Evolutionary conservation across 176 grass and related monocot species (phyloP).

Genomic region (Puya raimondii): DNA sequence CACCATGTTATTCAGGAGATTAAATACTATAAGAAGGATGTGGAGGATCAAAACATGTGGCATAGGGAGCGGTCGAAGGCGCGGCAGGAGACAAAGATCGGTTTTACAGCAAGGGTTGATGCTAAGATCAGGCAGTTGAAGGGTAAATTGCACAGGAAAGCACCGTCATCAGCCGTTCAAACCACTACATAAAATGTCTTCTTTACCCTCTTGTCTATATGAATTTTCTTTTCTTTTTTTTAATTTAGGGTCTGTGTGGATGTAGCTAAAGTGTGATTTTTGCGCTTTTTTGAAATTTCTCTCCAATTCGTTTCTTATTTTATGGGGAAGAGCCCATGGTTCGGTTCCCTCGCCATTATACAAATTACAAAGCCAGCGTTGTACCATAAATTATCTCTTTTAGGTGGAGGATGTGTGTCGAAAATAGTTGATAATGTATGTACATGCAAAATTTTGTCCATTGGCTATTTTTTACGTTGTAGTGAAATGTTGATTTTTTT

Average conservation of each 20-base stretch:
- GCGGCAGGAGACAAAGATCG: slow-evolving; percentile 83
- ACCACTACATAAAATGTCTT: slow-evolving; percentile 31
- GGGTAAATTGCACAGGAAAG: slow-evolving; percentile 73
- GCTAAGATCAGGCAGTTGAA: slow-evolving; percentile 83
- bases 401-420: slow-evolving; percentile 31
- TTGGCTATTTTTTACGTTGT: slow-evolving; percentile 13
- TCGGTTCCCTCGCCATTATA: slow-evolving; percentile 25
- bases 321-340: slow-evolving; percentile 33
- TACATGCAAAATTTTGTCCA: slow-evolving; percentile 63
- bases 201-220: background rate
- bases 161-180: slow-evolving; percentile 42
- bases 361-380: slow-evolving; percentile 38
- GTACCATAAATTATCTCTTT: slow-evolving; percentile 61
- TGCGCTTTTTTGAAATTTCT: background rate
- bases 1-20: slow-evolving; percentile 99
- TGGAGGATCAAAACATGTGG: slow-evolving; percentile 85
- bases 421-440: slow-evolving; percentile 61
- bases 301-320: slow-evolving; percentile 16
- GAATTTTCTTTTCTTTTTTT: background rate
- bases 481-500: background rate
- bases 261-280: background rate
- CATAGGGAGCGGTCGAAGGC: slow-evolving; percentile 83
- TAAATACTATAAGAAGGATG: slow-evolving; percentile 71
- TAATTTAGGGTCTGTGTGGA: background rate
- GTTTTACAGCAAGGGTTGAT: slow-evolving; percentile 84